These are phyloP conservation scores for Fusarium decemcellulare DNA, from an alignment of 2,329 filamentous ascomycete genomes.

Conservation along the genomic window DNA sequence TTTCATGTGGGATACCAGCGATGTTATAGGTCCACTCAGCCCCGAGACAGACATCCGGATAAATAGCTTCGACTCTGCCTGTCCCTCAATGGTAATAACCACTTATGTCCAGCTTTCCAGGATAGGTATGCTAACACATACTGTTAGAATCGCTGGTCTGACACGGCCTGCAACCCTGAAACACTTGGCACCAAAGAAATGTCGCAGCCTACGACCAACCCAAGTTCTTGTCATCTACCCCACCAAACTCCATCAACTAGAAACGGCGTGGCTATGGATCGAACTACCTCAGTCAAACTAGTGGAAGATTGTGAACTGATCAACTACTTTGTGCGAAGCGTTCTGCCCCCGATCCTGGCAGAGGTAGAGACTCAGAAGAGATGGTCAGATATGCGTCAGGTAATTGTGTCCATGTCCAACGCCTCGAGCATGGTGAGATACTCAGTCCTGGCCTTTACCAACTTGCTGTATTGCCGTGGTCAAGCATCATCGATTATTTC, in stretches of 20 bases:
- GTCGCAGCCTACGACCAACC: no score
- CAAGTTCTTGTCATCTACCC: no score
- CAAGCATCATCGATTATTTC: slow-evolving; percentile 46
- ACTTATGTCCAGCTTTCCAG: no score
- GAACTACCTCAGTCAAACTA: slow-evolving; percentile 6
- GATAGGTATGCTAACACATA: no score
- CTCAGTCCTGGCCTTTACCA: slow-evolving; percentile 65
- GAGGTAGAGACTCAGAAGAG: slow-evolving; percentile 65
- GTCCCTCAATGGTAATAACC: slow-evolving; percentile 2
- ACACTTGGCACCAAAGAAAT: no score
- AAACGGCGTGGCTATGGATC: not conserved
- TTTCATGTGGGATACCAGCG: slow-evolving; percentile 60
- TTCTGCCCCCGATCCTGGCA: slow-evolving; percentile 64
- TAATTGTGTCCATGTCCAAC: slow-evolving; percentile 61
- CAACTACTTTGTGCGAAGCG: slow-evolving; percentile 62
- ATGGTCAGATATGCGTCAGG: slow-evolving; percentile 62
- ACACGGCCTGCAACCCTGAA: no score
- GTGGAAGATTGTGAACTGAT: slow-evolving; percentile 50
- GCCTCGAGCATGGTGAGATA: slow-evolving; percentile 61
- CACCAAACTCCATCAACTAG: not conserved
- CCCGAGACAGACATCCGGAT: slow-evolving; percentile 24
- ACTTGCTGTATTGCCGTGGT: slow-evolving; percentile 53
- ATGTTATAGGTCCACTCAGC: slow-evolving; percentile 47
- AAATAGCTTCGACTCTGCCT: slow-evolving; percentile 28
- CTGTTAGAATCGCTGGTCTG: no score